phyloP scores from a whole-genome alignment of 2,329 filamentous ascomycete species.

The Alternaria novae-zelandiae region DNA sequence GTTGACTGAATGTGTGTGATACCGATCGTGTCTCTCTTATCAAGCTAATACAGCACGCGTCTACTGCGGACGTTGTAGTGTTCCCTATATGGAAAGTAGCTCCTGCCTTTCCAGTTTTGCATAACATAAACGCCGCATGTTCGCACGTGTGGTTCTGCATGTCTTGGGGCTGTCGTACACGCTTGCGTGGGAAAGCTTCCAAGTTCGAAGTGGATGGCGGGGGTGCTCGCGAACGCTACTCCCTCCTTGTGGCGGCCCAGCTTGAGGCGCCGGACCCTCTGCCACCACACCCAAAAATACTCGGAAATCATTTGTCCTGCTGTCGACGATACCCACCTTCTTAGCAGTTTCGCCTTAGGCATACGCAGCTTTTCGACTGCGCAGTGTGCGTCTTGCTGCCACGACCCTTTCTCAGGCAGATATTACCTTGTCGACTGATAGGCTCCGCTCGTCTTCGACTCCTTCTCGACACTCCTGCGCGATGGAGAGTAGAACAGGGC shows the following conservation, averaged over 20 bases:
- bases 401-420: not conserved
- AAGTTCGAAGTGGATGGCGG: not conserved
- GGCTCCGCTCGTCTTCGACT: not conserved
- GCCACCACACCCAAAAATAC: not conserved
- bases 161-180: not conserved
- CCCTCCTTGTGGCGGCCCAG: not conserved
- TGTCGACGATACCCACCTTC: not conserved
- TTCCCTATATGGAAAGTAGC: not conserved
- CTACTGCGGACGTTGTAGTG: not conserved
- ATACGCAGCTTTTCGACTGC: not conserved
- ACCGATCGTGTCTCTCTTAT: not conserved
- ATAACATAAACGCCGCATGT: not conserved
- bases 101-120: not conserved
- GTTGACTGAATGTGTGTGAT: not conserved
- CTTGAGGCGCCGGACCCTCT: not conserved
- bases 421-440: not conserved
- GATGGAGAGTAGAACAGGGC: not conserved
- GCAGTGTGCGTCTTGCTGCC: not conserved
- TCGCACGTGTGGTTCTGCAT: not conserved
- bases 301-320: not conserved
- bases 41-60: not conserved
- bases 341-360: not conserved
- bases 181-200: not conserved
- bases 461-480: not conserved
- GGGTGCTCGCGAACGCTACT: not conserved